Evolutionary conservation across 75 land plant genomes (phyloP).

Genomic region (Sequoiadendron giganteum): DNA sequence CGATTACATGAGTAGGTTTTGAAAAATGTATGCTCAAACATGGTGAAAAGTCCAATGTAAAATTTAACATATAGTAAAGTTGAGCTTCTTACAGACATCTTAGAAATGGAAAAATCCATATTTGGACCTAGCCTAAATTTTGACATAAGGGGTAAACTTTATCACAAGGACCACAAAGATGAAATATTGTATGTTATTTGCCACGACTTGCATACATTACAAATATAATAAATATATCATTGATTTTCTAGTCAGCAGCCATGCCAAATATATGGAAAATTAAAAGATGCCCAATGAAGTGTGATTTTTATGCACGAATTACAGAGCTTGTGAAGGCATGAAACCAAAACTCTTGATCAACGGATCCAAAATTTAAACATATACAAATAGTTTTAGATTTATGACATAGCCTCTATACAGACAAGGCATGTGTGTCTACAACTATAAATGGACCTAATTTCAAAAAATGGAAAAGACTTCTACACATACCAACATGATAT

Average conservation of each 20-base stretch:
- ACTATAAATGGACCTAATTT: background rate
- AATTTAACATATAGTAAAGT: background rate
- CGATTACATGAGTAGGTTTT: constrained; percentile 1
- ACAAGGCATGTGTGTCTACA: background rate
- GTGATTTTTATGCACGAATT: background rate
- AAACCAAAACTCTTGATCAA: background rate
- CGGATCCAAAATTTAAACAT: background rate
- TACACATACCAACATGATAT: constrained; percentile 79
- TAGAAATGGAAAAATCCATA: background rate
- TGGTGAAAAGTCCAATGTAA: background rate
- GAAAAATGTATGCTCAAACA: background rate
- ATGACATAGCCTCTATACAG: background rate
- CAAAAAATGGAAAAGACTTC: constrained; percentile 6
- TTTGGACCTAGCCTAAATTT: background rate
- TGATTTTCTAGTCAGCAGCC: background rate
- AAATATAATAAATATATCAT: background rate
- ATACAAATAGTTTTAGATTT: background rate
- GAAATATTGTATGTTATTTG: background rate
- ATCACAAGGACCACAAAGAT: background rate
- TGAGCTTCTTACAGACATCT: background rate
- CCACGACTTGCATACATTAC: background rate
- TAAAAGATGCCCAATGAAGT: constrained; percentile 8
- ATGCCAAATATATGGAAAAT: background rate
- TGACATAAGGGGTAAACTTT: background rate
- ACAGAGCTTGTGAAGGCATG: background rate